Evolutionary conservation across 805 yeast species (phyloP), one percentile per base, ranked within the genome.

Genomic region (Teunomyces stri): DNA sequence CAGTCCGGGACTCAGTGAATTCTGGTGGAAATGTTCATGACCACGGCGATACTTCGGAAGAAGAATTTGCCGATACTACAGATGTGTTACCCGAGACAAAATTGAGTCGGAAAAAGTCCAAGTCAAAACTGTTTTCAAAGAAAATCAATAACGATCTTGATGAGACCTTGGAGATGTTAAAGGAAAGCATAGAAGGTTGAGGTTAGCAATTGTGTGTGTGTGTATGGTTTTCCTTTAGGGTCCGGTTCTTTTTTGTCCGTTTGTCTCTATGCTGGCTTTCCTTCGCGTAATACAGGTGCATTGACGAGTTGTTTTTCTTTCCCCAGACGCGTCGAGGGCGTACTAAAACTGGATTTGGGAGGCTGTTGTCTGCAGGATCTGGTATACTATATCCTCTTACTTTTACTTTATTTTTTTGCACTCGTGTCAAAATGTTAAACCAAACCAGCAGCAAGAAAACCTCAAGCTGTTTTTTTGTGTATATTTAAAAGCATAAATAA

Each of bases 161-260:
- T 42, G 60, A 61, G 44, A 72, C 77, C 3, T 50, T 72, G 42
- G 64, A 65, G 44, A 69, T 72, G 73, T 56, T 72, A 33, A 57
- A 69, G 51, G 74, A 71, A 49, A 69, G 68, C 44, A 55, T 69
- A 11, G 64, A 61, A 12, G 64, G 59, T 31, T 45, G 61, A 12
- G 64, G 59, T 31, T 45, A 44, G 33, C 31, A 7, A 21, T 12
- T 21, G 12, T 21, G 12, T 13, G 40, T 36, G 25, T 30, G 33
- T n/a, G 33, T 13, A 18, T 18, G 20, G 20, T 18, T 31, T 31
- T 13, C 34, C 18, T 15, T 30, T 9, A 9, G 10, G 27, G 27
- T 25, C 27, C 11, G 3, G 20, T 25, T 25, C 11, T 7, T 25
- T 7, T 25, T 7, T 25, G 10, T 25, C 10, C 9, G 25, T 22